phyloP scores from a whole-genome alignment of 2,329 filamentous ascomycete species.

The Nakataea oryzae region DNA sequence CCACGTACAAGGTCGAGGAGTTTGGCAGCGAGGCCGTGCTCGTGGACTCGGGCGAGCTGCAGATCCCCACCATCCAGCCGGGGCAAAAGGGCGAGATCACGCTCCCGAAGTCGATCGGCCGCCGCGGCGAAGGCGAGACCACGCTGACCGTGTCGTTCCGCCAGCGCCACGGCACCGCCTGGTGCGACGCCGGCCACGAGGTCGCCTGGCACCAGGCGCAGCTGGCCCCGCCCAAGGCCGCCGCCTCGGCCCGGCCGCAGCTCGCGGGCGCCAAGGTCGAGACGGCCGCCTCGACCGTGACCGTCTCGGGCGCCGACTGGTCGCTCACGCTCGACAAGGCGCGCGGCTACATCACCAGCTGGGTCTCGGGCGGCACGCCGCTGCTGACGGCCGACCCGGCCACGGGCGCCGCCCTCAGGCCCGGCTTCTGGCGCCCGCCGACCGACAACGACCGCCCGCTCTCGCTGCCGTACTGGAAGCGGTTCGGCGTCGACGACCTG shows the following conservation, averaged over 20 bases:
- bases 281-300: conserved; percentile 14
- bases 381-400: conserved; percentile 24
- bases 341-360: conserved; percentile 29
- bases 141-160: conserved; percentile 35
- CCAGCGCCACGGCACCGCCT: conserved; percentile 30
- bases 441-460: conserved; percentile 53
- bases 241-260: conserved; percentile 3
- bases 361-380: conserved; percentile 23
- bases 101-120: conserved; percentile 17
- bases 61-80: conserved; percentile 28
- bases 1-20: conserved; percentile 31
- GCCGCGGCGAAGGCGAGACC: conserved; percentile 23
- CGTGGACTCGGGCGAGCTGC: conserved; percentile 23
- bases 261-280: conserved; percentile 7
- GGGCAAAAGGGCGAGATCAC: conserved; percentile 22
- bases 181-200: conserved; percentile 42
- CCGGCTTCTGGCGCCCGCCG: conserved; percentile 51
- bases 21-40: conserved; percentile 23
- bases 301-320: conserved; percentile 21
- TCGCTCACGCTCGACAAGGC: conserved; percentile 32
- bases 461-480: conserved; percentile 47
- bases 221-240: conserved; percentile 14
- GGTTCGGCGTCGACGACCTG: conserved; percentile 35
- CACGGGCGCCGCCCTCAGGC: conserved; percentile 24
- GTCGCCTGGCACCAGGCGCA: conserved; percentile 43